Evolutionary conservation across 345 rosid genomes (phyloP).

Genomic region (Heritiera littoralis): DNA sequence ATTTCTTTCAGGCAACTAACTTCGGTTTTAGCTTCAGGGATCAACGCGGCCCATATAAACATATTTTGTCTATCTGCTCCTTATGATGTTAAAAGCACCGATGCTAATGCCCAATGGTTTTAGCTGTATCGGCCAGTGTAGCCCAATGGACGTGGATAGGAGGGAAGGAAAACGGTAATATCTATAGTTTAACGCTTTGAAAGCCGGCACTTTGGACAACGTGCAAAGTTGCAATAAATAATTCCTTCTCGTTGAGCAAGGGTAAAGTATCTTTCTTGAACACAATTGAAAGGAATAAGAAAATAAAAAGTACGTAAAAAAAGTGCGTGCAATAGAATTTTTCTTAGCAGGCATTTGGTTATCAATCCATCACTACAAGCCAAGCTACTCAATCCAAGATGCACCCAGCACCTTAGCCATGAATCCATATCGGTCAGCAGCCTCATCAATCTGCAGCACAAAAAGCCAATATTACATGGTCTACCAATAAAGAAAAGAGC

Average conservation of each 20-base stretch:
- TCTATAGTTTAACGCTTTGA: too few relatives aligned
- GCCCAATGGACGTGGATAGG: too few relatives aligned
- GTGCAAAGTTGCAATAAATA: not conserved
- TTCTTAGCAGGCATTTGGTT: not conserved
- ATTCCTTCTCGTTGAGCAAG: not conserved
- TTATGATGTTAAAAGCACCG: too few relatives aligned
- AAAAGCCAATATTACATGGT: not conserved
- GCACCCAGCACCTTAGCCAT: slow-evolving; percentile 79
- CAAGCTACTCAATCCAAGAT: slow-evolving; percentile 59
- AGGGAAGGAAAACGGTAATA: too few relatives aligned
- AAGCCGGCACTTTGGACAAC: too few relatives aligned
- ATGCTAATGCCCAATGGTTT: too few relatives aligned
- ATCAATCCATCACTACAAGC: not conserved
- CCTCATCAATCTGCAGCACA: slow-evolving; percentile 70
- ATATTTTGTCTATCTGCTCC: too few relatives aligned
- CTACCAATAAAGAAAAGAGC: not conserved
- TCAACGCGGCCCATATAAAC: too few relatives aligned
- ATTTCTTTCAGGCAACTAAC: too few relatives aligned
- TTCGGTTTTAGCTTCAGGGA: too few relatives aligned
- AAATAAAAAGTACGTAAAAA: not conserved
- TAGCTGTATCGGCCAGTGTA: too few relatives aligned
- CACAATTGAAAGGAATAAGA: not conserved
- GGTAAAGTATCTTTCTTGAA: not conserved
- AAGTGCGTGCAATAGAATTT: not conserved
- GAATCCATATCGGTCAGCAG: slow-evolving; percentile 79